phyloP scores from a whole-genome alignment of 495 filamentous ascomycete species.

The Xylona heveae region DNA sequence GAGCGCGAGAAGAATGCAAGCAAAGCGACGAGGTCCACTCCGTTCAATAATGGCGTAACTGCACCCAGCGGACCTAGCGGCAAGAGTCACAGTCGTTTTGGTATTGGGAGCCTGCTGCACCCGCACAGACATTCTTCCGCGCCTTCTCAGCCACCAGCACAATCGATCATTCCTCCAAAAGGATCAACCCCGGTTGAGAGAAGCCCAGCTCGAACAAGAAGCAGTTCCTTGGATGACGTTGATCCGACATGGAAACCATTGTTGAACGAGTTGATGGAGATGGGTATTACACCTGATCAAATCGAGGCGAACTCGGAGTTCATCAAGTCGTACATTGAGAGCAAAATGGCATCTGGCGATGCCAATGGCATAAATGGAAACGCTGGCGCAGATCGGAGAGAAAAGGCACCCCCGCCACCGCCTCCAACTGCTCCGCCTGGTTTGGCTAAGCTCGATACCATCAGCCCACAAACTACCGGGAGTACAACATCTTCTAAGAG shows the following conservation, averaged over 20 bases:
- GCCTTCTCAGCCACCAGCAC: conserved; percentile 26
- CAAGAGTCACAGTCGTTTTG: conserved; percentile 19
- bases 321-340: conserved; percentile 74
- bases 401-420: conserved; percentile 39
- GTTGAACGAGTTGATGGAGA: conserved; percentile 55
- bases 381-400: conserved; percentile 18
- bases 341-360: conserved; percentile 39
- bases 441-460: conserved; percentile 14
- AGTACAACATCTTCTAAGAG: conserved; percentile 36
- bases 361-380: conserved; percentile 4
- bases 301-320: conserved; percentile 87
- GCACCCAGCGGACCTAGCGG: conserved; percentile 1
- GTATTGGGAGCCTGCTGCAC: conserved; percentile 49
- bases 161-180: conserved; percentile 24
- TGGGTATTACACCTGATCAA: conserved; percentile 85
- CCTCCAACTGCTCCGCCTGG: conserved; percentile 25
- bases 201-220: conserved; percentile 11
- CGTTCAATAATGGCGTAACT: conserved; percentile 31
- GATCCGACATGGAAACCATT: conserved; percentile 74
- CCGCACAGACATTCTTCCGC: conserved; percentile 44
- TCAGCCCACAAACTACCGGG: conserved; percentile 50
- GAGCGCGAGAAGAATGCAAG: conserved; percentile 84
- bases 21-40: conserved; percentile 58
- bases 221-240: conserved; percentile 52
- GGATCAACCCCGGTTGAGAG: background rate